Conservation (phyloP, 345 rosid genomes). For the Hypericum androsaemum region DNA sequence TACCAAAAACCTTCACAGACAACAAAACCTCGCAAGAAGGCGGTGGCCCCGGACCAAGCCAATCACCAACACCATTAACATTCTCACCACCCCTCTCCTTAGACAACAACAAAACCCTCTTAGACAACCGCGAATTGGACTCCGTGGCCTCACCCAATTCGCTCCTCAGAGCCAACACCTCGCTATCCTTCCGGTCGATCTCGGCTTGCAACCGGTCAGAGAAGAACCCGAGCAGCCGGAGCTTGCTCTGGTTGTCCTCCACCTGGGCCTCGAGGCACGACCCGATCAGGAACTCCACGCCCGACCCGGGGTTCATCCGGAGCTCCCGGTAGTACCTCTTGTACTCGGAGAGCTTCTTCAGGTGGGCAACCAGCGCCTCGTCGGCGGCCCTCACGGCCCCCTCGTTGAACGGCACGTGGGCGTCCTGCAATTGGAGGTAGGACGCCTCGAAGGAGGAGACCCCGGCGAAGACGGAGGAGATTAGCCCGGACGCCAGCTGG, state of each 20-base stretch:
- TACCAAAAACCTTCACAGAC: conserved; percentile 53
- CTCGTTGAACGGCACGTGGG: conserved; percentile 70
- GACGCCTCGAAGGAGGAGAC: conserved; percentile 79
- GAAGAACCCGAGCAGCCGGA: conserved; percentile 57
- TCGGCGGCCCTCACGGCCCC: conserved; percentile 60
- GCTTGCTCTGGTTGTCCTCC: conserved; percentile 91
- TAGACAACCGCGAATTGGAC: conserved; percentile 42
- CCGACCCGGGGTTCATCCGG: conserved; percentile 37
- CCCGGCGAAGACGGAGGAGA: conserved; percentile 68
- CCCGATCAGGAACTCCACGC: conserved; percentile 37
- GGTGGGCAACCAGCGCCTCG: conserved; percentile 58
- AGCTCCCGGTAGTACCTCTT: conserved; percentile 45
- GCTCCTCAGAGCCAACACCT: conserved; percentile 47
- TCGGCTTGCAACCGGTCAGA: conserved; percentile 71
- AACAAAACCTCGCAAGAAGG: conserved; percentile 46
- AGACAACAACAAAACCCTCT: conserved; percentile 24
- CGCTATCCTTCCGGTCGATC: conserved; percentile 58
- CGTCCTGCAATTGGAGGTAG: conserved; percentile 71
- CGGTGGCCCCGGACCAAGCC: conserved; percentile 10
- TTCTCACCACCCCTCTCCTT: too few relatives aligned
- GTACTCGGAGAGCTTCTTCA: conserved; percentile 60
- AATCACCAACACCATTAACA: conserved; percentile 16
- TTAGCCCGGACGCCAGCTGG: conserved; percentile 38
- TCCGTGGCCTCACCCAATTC: conserved; percentile 51
- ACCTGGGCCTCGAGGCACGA: conserved; percentile 84